phyloP scores from a whole-genome alignment of 352 stramenopile genomes.

The Pythium aristosporum region DNA sequence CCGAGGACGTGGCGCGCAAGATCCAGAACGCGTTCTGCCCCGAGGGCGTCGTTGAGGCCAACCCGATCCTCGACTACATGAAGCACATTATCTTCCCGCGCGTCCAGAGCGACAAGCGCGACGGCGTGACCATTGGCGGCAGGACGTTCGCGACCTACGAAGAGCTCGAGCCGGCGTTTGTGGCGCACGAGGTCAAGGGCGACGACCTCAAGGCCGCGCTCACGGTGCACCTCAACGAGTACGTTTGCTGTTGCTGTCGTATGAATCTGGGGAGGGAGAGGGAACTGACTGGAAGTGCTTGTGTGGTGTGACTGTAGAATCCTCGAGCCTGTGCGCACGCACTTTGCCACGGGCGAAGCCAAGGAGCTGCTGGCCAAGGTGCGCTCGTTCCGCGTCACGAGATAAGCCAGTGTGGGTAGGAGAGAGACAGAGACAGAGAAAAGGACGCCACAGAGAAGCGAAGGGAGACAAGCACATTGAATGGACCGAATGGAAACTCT shows the following conservation, averaged over 20 bases:
- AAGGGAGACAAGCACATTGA: too few relatives aligned
- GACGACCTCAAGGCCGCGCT: constrained; percentile 94
- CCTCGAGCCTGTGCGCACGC: constrained; percentile 95
- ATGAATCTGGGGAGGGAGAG: background rate
- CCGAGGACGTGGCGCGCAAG: constrained; percentile 95
- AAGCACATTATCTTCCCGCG: constrained; percentile 96
- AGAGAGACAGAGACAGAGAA: too few relatives aligned
- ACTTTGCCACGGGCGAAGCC: constrained; percentile 95
- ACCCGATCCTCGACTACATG: constrained; percentile 98
- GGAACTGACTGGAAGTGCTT: background rate
- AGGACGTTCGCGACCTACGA: constrained; percentile 90
- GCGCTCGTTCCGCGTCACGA: constrained; percentile 95
- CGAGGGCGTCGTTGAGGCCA: constrained; percentile 82
- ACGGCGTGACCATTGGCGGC: constrained; percentile 44
- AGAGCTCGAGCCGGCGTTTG: constrained; percentile 91
- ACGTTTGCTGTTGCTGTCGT: constrained; percentile 29
- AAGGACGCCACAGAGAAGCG: too few relatives aligned
- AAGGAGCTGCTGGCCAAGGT: constrained; percentile 96
- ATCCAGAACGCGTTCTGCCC: constrained; percentile 99
- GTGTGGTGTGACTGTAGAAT: constrained; percentile 51
- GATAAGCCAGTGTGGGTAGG: constrained; percentile 42
- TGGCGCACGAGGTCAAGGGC: constrained; percentile 87
- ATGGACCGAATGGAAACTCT: too few relatives aligned
- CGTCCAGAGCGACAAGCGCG: constrained; percentile 38
- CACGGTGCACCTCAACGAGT: constrained; percentile 91